Evolutionary conservation across 331 rosid genomes (phyloP), one percentile per base, ranked within the genome.

Genomic region (Quercus lobata): DNA sequence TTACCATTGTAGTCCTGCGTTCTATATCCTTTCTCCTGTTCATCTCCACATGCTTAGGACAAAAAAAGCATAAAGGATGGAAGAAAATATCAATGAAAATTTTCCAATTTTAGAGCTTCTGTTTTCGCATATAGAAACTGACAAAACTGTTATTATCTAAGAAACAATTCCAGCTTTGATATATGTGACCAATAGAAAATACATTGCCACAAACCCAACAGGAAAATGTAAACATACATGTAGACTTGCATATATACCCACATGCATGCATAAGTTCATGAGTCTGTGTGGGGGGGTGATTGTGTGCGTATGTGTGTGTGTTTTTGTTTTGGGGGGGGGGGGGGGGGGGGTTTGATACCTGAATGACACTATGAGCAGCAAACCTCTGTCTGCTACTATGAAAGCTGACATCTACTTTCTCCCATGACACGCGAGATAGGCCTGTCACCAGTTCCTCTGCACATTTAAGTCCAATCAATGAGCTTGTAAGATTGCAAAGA

Each of bases 281-380:
- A 2, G 72, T 34, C 6, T 34, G 17, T 7, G 17, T 7, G 3
- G 37, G 53, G n/a, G 2, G 21, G 54, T 49, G 54, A 4, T 49
- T 49, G 18, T 1, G 11, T 49, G 17, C 12, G 18, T 12, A 3
- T 10, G 3, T 44, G 2, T 6, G 53, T 24, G 24, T 24, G 24
- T 24, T 22, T 22, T 22, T 22, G 24, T 11, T 1, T 49, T 46
- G 1, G 9, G 46, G 12, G 6, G 4, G 4, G 32, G 46, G 15
- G 37, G 5, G 29, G 34, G 34, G 32, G 76, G 25, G 76, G 27
- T 7, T 14, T 62, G 69, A 75, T 14, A 93, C 99, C 98, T 96
- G 99, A 82, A 96, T 96, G 81, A 96, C 82, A 85, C 97, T 96
- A 81, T 96, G 99, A 79, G 99, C 97, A 80, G 99, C 93, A 88